These are phyloP conservation scores for Neospermospora avenae DNA, from an alignment of 2,329 filamentous ascomycete species.

Conservation along the genomic window DNA sequence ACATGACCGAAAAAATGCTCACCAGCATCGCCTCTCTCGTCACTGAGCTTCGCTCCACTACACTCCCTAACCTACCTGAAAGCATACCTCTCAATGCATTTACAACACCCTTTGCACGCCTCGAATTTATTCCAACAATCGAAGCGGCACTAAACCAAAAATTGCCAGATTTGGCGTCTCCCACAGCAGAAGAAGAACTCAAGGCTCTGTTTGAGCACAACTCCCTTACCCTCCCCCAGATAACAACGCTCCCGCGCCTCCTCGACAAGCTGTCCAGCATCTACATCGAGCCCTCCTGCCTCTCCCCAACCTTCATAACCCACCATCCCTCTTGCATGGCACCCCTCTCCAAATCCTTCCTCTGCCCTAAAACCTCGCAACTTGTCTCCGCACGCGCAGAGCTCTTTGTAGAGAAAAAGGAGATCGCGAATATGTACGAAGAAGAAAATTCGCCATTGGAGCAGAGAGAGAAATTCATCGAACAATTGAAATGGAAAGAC, in stretches of 20 bases:
- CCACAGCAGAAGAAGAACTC: constrained; percentile 57
- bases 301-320: constrained; percentile 75
- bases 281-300: constrained; percentile 76
- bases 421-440: constrained; percentile 96
- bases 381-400: constrained; percentile 78
- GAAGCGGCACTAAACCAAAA: constrained; percentile 58
- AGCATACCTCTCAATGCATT: constrained; percentile 37
- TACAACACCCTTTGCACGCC: constrained; percentile 47
- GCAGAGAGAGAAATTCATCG: constrained; percentile 78
- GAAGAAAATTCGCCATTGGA: constrained; percentile 92
- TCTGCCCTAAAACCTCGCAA: constrained; percentile 68
- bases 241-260: constrained; percentile 61
- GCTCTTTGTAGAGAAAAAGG: constrained; percentile 74
- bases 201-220: constrained; percentile 51
- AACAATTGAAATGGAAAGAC: constrained; percentile 46
- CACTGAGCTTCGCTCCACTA: constrained; percentile 42
- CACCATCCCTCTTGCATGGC: constrained; percentile 90
- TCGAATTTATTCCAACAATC: constrained; percentile 81
- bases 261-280: constrained; percentile 75
- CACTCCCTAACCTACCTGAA: constrained; percentile 46
- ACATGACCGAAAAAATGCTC: constrained; percentile 71
- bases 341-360: constrained; percentile 83
- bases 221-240: constrained; percentile 46
- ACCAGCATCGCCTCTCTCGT: constrained; percentile 54
- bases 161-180: constrained; percentile 39